Base-by-base conservation (phyloP, 768 basidiomycete species). In the Mycena leptocephala region DNA sequence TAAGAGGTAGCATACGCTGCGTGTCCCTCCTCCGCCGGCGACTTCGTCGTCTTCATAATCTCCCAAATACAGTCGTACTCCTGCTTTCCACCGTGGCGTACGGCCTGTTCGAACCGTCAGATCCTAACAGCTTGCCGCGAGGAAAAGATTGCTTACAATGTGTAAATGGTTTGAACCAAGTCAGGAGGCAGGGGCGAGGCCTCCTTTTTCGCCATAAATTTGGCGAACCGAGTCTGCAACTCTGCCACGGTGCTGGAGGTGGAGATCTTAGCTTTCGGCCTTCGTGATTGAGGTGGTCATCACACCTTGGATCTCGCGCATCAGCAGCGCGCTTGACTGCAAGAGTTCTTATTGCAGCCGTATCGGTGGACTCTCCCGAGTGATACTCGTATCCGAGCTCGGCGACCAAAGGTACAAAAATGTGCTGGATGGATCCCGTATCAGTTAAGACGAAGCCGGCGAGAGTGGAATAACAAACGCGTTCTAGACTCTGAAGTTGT, bases 351-450 rank as follows among this genome's bases (percentile, higher is more conserved):
- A 95, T 84, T 78, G 92, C 90, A 24, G 88, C 85, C 30, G 84
- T 86, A 59, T 90, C 93, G 5, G 88, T 85, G 5, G 87, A 83
- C 46, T 95, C 94, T 11, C 81, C 83, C 5, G 85, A 82, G 9
- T 81, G 79, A 80, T 91, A 90, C 39, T 92, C 91, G 74, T 88
- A 93, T 8, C 94, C 93, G 28, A 94, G 86, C 43, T 84, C 87
- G 35, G 90, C 85, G 26, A 92, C 90, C 37, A 94, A 79, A 1
- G 94, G 94, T 26, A 80, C 83, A 81, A 90, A 89, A 10, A 89
- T 82, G 35, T 72, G 72, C 89, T 89, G 43, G 24, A 68, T 2
- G 28, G 24, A 14, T 24, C 14, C n/a, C 16, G 28, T 1, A 18
- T 64, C 51, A 55, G 37, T 2, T 18, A 56, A 9, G 2, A 9